Conservation (phyloP, 768 basidiomycete genomes). For the Leucosporidium creatinivorum region DNA sequence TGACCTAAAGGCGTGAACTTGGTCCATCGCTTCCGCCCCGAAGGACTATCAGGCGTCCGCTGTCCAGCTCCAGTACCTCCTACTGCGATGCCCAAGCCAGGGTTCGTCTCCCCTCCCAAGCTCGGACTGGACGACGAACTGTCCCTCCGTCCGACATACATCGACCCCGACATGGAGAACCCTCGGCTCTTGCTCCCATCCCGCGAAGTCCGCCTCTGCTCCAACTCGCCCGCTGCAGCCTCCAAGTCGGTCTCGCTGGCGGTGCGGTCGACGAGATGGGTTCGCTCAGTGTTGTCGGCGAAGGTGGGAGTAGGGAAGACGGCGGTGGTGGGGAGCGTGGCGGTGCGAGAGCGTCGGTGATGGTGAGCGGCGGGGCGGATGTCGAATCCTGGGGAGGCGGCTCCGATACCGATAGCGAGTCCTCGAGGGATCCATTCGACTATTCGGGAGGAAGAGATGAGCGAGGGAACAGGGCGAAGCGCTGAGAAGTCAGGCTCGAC, state of each 20-base stretch:
- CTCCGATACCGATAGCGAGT: constrained; percentile 33
- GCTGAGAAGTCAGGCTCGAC: no score
- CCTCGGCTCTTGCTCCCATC: neutral
- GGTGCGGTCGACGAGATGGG: neutral
- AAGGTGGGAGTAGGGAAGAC: neutral
- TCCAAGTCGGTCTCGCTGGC: neutral
- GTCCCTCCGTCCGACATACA: constrained; percentile 16
- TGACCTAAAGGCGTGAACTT: no score
- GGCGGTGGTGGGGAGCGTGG: neutral
- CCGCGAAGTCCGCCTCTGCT: neutral
- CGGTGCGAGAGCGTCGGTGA: neutral
- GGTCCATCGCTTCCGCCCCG: neutral
- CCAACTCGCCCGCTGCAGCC: neutral
- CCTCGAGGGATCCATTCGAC: constrained; percentile 32
- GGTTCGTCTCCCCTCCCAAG: neutral
- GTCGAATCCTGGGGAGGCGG: constrained; percentile 36
- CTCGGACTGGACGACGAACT: neutral
- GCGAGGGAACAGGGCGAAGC: neutral
- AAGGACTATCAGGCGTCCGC: neutral
- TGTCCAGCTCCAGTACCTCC: no score
- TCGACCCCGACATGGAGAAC: constrained; percentile 11
- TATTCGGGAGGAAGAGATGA: neutral
- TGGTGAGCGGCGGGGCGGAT: constrained; percentile 26
- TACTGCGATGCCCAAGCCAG: no score
- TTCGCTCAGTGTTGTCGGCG: neutral